Evolutionary conservation across 805 yeast genomes (phyloP).

Genomic region (Lachancea quebecensis): DNA sequence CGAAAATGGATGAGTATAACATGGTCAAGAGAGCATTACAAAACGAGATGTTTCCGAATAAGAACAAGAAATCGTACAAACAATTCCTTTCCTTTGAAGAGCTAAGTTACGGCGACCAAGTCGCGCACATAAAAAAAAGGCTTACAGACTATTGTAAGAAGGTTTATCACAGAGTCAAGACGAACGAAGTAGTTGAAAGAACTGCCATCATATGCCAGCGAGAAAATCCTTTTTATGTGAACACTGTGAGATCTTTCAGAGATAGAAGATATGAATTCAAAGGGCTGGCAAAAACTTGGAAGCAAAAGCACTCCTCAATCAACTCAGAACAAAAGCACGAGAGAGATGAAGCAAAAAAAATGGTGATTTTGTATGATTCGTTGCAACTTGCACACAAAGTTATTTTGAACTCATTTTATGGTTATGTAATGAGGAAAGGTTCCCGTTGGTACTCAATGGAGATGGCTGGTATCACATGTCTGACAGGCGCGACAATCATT

Average conservation of each 20-base stretch:
- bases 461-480: slow-evolving; percentile 98
- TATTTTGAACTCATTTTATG: slow-evolving; percentile 92
- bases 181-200: slow-evolving; percentile 75
- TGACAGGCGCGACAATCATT: slow-evolving; percentile 96
- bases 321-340: slow-evolving; percentile 48
- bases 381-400: slow-evolving; percentile 95
- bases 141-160: slow-evolving; percentile 78
- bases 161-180: slow-evolving; percentile 73
- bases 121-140: slow-evolving; percentile 63
- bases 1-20: slow-evolving; percentile 82
- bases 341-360: slow-evolving; percentile 85
- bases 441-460: slow-evolving; percentile 99
- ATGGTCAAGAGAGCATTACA: slow-evolving; percentile 82
- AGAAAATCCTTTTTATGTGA: slow-evolving; percentile 93
- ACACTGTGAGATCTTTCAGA: slow-evolving; percentile 89
- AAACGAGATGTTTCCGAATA: slow-evolving; percentile 67
- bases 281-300: slow-evolving; percentile 91
- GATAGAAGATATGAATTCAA: slow-evolving; percentile 95
- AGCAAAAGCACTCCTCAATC: slow-evolving; percentile 61
- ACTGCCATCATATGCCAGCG: slow-evolving; percentile 95
- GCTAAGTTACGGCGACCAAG: slow-evolving; percentile 71
- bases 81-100: slow-evolving; percentile 68
- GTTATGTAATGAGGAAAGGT: slow-evolving; percentile 98
- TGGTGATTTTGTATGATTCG: slow-evolving; percentile 90
- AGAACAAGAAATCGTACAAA: slow-evolving; percentile 45